Evolutionary conservation across 1,284 basidiomycete species (phyloP).

Genomic region (Moniliophthora roreri): DNA sequence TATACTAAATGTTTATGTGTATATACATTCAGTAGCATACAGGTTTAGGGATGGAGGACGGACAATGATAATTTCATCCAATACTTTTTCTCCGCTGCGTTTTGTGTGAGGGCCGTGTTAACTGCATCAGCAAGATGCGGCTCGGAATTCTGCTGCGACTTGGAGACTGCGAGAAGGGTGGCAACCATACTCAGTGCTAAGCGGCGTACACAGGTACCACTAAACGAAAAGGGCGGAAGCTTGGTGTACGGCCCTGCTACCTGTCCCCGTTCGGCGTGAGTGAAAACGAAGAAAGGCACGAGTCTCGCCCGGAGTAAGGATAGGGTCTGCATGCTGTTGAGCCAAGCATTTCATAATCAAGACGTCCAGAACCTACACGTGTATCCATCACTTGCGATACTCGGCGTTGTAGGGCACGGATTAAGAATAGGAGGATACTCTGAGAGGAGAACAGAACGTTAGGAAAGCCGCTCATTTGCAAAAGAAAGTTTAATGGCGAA

Average conservation of each 20-base stretch:
- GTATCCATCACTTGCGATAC: slow-evolving; percentile 37
- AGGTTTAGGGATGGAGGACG: neutral
- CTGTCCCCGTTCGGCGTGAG: slow-evolving; percentile 67
- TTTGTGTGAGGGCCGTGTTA: neutral
- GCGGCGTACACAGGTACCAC: slow-evolving; percentile 6
- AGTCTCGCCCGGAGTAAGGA: slow-evolving; percentile 55
- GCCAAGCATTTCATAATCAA: slow-evolving; percentile 16
- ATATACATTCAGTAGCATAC: too few relatives aligned
- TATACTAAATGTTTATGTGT: too few relatives aligned
- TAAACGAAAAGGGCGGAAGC: slow-evolving; percentile 33
- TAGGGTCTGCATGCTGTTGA: slow-evolving; percentile 34
- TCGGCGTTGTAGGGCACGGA: slow-evolving; percentile 60
- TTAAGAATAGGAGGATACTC: slow-evolving; percentile 62
- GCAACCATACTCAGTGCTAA: slow-evolving; percentile 51
- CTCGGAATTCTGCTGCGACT: slow-evolving; percentile 17
- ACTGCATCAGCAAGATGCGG: neutral
- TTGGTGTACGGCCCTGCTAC: slow-evolving; percentile 75
- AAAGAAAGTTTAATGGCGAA: slow-evolving; percentile 26
- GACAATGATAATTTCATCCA: neutral
- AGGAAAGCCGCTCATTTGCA: slow-evolving; percentile 10
- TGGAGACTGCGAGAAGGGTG: slow-evolving; percentile 23
- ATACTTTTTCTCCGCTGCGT: slow-evolving; percentile 22
- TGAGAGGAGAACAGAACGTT: slow-evolving; percentile 24
- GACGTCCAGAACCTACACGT: neutral
- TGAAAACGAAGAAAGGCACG: slow-evolving; percentile 75